Conservation (phyloP, 805 yeast genomes). For the Nakazawaea populi region DNA sequence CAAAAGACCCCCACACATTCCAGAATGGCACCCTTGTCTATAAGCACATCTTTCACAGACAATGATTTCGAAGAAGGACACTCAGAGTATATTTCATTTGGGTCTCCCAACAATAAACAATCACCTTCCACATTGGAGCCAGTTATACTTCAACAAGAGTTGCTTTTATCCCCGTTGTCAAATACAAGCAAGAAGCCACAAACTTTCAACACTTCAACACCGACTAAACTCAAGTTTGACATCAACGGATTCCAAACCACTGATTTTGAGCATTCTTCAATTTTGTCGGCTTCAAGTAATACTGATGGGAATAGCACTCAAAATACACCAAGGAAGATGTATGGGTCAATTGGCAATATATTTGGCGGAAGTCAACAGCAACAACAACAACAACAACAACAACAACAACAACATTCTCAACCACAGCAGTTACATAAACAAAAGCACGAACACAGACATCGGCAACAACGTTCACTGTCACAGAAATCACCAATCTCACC, state of each 20-base stretch:
- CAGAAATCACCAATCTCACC: neutral
- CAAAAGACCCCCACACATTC: neutral
- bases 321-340: conserved; percentile 5
- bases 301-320: neutral
- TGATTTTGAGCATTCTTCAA: conserved; percentile 8
- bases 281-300: conserved; percentile 4
- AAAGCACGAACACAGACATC: neutral
- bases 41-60: neutral
- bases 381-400: neutral
- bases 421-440: neutral
- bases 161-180: conserved; percentile 1
- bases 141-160: neutral
- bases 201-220: neutral
- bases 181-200: neutral
- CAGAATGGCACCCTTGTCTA: neutral
- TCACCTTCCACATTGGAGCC: conserved; percentile 6
- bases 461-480: neutral
- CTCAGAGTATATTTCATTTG: conserved; percentile 33
- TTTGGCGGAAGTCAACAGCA: neutral
- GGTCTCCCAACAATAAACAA: conserved; percentile 26
- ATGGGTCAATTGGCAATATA: conserved; percentile 7
- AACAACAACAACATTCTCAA: neutral
- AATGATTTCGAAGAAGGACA: conserved; percentile 13
- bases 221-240: conserved; percentile 1
- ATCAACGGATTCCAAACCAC: conserved; percentile 10